Base-by-base conservation (phyloP, 108 stramenopile genomes). In the Nannochloropsis oceanica region DNA sequence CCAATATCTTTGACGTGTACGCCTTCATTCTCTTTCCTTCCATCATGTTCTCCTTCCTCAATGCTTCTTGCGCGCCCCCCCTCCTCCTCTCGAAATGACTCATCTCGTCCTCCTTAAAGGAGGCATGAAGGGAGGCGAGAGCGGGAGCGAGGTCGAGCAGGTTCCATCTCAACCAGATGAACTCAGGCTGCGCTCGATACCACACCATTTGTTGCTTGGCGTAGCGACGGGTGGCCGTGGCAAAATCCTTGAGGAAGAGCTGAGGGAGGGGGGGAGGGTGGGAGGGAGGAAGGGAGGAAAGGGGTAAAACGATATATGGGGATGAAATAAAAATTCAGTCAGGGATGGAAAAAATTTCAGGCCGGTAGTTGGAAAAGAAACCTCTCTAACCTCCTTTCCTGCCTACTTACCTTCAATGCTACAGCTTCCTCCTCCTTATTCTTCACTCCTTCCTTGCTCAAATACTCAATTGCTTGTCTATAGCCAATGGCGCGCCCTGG, bases 201-300 rank as follows among this genome's bases (percentile, higher is more conserved):
- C 97, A 98, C 85, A 95, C 92, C 94, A 97, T 94, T 90, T 98
- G 97, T 84, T 95, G 93, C 85, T 94, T 94, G 50, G 96, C 95
- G 89, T 98, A 98, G 80, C 93, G 93, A 46, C 97, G 83, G 8
- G 96, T 96, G 11, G 95, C 95, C 25, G 95, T 93, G 11, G 91
- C 91, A 87, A 97, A 97, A 27, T 94, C 90, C 59, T 93, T 88
- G 42, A 95, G 44, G 84, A 93, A 95, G 12, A 89, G 81, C n/a
- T 73, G n/a, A 18, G 22, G n/a, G 59, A n/a, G 59, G n/a, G 22
- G 10, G 59, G 59, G 46, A 50, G 13, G 13, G 46, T 50, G 46
- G 14, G 8, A n/a, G 5, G 9, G 9, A 90, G 83, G 87, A 95
- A 96, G 25, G 93, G 89, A 44, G 87, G 34, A 34, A 34, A 34